Base-by-base conservation (phyloP, 1,139 yeast genomes). In the Debaryomyces sp. region DNA sequence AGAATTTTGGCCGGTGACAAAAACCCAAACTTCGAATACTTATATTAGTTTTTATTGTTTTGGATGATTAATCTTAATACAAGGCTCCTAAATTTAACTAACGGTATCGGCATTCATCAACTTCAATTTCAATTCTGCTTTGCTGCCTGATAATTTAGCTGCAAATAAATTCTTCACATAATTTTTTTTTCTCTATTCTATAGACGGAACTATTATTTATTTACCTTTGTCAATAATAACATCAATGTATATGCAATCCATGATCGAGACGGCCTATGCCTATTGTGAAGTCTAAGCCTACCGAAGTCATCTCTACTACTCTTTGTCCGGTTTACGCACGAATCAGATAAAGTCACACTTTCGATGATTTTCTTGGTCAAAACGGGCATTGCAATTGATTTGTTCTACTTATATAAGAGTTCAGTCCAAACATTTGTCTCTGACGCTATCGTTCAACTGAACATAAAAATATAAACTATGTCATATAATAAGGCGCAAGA, bases 1-100 rank as follows among this genome's bases (percentile, higher is more conserved):
- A 73, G 75, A 58, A 63, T 71, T 23, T 67, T 77, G 53, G 78
- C 76, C 26, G 92, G 95, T 53, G 96, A 89, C 63, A 67, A 78
- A 54, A 80, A 80, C 57, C 96, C 96, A 2, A 70, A 71, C 34
- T 86, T 85, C 54, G 64, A 54, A 37, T 75, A 75, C 56, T 62
- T 67, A 50, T 73, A 73, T 54, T 72, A 58, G 52, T 44, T 12
- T 24, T n/a, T 10, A 13, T 38, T 15, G n/a, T 30, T 10, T 17
- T 32, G 12, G 3, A 15, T 32, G 7, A 32, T 32, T 4, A 5
- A 10, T 27, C 5, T 27, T 6, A 27, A 12, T 7, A 12, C 13
- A 27, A 12, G 8, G 6, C 6, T 27, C 1, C 2, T 12, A 27
- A 3, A 8, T 17, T 18, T 12, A 32, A 5, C 21, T 17, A 15